Evolutionary conservation across 495 filamentous ascomycete species (phyloP), one percentile per base, ranked within the genome.

Genomic region (Talaromyces liani): DNA sequence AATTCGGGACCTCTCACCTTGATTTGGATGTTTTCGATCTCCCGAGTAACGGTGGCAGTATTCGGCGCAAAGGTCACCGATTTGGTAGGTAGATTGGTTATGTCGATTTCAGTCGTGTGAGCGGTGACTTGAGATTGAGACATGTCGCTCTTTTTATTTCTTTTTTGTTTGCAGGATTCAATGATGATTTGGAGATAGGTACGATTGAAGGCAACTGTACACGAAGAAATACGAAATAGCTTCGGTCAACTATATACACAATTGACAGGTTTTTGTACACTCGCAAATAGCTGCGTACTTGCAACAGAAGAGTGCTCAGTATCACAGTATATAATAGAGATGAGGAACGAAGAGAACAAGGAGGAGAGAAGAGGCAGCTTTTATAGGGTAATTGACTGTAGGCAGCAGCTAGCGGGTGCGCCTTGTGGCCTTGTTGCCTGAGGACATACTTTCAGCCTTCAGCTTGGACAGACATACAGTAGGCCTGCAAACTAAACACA

Each of bases 41-140:
- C 83, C 20, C 88, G 82, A 27, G 85, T 77, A 14, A 90, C 72
- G 12, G 87, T 84, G 7, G 86, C 87, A 62, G 82, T 71, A 3
- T 78, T 77, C 2, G 87, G 86, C 47, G 86, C 87, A 33, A 90
- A 75, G 0, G 82, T 85, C 34, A 90, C 85, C 5, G 77, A 80
- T 58, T 81, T 81, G 58, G 88, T 88, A 0, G 77, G 65, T 14
- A 89, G 74, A 63, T 85, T 75, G 54, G 79, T 78, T 57, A 86
- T 72, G 20, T 72, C 71, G 69, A 82, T 51, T 51, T 64, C 62
- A 27, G 36, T 14, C 3, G 62, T 60, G 29, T 64, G 33, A 25
- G 31, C 62, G 7, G 36, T 24, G 18, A 58, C 41, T 18, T 34
- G 39, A 49, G 62, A 59, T 25, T 36, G 16, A 31, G 60, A 61